phyloP scores from a whole-genome alignment of 495 filamentous ascomycete genomes.

The Aeminium ludgeri region DNA sequence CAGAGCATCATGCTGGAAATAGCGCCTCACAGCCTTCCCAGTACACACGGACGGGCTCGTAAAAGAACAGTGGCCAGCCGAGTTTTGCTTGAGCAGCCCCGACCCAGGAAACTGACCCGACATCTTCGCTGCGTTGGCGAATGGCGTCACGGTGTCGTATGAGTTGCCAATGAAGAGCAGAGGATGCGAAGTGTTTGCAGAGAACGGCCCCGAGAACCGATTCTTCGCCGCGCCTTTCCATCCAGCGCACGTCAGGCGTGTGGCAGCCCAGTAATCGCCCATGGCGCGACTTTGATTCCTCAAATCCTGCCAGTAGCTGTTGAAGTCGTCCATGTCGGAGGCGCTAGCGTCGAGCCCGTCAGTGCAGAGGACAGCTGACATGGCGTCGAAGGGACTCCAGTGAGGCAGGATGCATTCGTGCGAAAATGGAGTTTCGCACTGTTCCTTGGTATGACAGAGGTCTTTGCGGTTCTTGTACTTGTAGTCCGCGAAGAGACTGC shows the following conservation, averaged over 20 bases:
- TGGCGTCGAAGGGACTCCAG: slow-evolving; percentile 24
- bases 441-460: slow-evolving; percentile 2
- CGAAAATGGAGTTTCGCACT: not conserved
- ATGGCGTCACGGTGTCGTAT: slow-evolving; percentile 27
- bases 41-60: slow-evolving; percentile 18
- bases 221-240: slow-evolving; percentile 45
- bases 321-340: slow-evolving; percentile 30
- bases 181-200: slow-evolving; percentile 32
- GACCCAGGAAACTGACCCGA: slow-evolving; percentile 33
- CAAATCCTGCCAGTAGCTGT: slow-evolving; percentile 30
- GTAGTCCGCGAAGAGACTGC: slow-evolving; percentile 6
- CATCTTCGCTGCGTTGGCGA: slow-evolving; percentile 18
- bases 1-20: slow-evolving; percentile 22
- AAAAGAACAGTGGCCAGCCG: slow-evolving; percentile 29
- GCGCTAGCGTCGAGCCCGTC: slow-evolving; percentile 35
- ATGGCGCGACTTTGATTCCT: slow-evolving; percentile 31
- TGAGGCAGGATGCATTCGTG: not conserved
- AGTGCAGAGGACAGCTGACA: slow-evolving; percentile 42
- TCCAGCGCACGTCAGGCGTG: slow-evolving; percentile 38
- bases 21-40: slow-evolving; percentile 12
- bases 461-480: not conserved
- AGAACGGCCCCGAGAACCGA: slow-evolving; percentile 34
- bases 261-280: slow-evolving; percentile 42
- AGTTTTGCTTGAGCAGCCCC: slow-evolving; percentile 35
- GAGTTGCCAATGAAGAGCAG: slow-evolving; percentile 37